Base-by-base conservation (phyloP, 2,329 filamentous ascomycete species). In the Calonectria henricotiae region DNA sequence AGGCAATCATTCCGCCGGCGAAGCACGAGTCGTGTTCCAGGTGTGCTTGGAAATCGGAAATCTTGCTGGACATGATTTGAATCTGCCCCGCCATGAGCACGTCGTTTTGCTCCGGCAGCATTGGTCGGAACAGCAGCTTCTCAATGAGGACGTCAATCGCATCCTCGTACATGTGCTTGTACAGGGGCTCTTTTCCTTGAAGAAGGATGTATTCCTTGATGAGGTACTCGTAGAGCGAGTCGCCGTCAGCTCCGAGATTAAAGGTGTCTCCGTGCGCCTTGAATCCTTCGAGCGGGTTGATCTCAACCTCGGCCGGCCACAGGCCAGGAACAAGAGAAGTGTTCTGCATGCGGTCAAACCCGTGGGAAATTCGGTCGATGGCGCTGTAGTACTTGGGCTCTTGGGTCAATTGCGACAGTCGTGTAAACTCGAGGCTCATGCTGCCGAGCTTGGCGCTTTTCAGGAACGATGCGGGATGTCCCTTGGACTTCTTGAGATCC, bases 151-250 rank as follows among this genome's bases (percentile, higher is more conserved):
- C 85, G 32, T 91, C 86, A 37, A 92, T 74, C 9, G 83, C 92
- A 72, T 77, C 84, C 17, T 67, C 72, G 27, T 80, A 81, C 81
- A 85, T 84, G 6, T 75, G 71, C 43, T 79, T 78, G 23, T 85
- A 85, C 58, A 79, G 79, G 2, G 79, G 75, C 7, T 85, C 83
- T 1, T 75, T 67, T 6, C 92, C 92, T n/a, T 90, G 89, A 0
- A 94, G 84, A 1, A 94, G 84, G 25, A 92, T 82, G 74, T 91
- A 87, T 77, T 92, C 86, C 78, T 94, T 84, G 2, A 89, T 86
- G 71, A 94, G 88, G 77, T 95, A 95, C 75, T 90, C 89, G 70
- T 89, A 90, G 0, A 88, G 79, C 8, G 87, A 89, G 74, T 90
- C 88, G 4, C 86, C 84, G 81, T 87, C 87, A 13, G 85, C 87